Base-by-base conservation (phyloP, 2,329 filamentous ascomycete species). In the Pseudogymnoascus pannorum region DNA sequence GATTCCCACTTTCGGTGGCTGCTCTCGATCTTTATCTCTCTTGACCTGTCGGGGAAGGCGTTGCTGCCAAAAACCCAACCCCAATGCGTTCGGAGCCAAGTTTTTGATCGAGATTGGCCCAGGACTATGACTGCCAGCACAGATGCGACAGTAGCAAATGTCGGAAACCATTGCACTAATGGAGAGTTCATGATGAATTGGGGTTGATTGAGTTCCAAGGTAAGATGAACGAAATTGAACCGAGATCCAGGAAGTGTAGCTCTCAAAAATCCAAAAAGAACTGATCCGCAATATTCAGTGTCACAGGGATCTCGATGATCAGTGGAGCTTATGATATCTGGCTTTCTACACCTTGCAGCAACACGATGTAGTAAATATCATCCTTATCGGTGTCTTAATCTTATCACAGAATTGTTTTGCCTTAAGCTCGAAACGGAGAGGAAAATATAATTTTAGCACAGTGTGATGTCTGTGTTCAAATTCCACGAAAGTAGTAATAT, bases 161-260 rank as follows among this genome's bases (percentile, higher is more conserved):
- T 62, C 31, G 60, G 57, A 36, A 64, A 57, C 62, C 58, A 64
- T 48, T 40, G 63, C 20, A 64, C 48, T 36, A 63, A 42, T 18
- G 62, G 58, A 61, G 61, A 57, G 5, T 59, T 24, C 63, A 64
- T 64, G 42, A 20, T 63, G 58, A 63, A 33, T 61, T 5, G 48
- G 33, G 18, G 26, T 31, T 54, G 26, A 54, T 31, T 54, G 48
- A 54, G 26, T 31, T 26, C 48, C n/a, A 54, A 54, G 26, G 48
- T 54, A 54, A 6, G n/a, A 31, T 31, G 48, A 54, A 54, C 9
- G 26, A 31, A 54, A 54, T 20, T 31, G 48, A n/a, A 54, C 16
- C 7, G 48, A n/a, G n/a, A 22, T 54, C n/a, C 8, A 54, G 26
- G 44, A 54, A 54, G 16, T 31, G 26, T 31, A 54, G 12, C 20